A percentile compares a stretch with the other conserved stretches of the same genome.
Conservation (phyloP, 148 eudicot genomes). For the Silene conica region DNA sequence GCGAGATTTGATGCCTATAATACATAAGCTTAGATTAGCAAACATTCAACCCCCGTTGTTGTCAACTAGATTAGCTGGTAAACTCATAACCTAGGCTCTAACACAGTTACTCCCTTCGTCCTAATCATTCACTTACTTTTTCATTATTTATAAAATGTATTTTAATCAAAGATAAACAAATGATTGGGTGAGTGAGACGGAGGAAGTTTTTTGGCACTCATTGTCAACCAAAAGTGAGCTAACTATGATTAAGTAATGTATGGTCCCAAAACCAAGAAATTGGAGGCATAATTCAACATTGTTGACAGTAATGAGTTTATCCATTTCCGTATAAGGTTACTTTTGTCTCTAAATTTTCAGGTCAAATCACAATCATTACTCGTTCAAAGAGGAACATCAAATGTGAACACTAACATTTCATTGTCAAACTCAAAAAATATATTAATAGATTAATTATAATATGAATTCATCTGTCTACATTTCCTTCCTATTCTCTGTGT, state of each 20-base stretch:
- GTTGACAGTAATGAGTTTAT: constrained; percentile 3
- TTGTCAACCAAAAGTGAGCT: constrained; percentile 17
- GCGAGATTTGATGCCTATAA: constrained; percentile 22
- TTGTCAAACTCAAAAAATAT: not conserved
- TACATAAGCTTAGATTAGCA: not conserved
- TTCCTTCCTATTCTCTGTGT: too few relatives aligned
- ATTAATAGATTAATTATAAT: too few relatives aligned
- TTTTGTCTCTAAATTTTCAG: not conserved
- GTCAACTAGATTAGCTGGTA: not conserved
- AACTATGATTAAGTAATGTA: not conserved
- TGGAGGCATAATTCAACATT: not conserved
- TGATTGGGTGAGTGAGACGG: too few relatives aligned
- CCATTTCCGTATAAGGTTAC: not conserved
- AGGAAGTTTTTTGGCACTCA: not conserved
- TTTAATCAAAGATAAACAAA: too few relatives aligned
- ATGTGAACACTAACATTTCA: constrained; percentile 2
- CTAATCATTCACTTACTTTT: too few relatives aligned
- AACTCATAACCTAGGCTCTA: not conserved
- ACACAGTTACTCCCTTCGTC: not conserved
- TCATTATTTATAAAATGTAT: too few relatives aligned
- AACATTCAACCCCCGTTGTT: not conserved
- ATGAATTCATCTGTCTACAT: too few relatives aligned
- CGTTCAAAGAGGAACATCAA: constrained; percentile 6
- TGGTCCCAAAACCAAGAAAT: constrained; percentile 11
- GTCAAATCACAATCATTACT: not conserved